Evolutionary conservation across 2,329 filamentous ascomycete species (phyloP).

Genomic region (Sporothrix variecibatus): DNA sequence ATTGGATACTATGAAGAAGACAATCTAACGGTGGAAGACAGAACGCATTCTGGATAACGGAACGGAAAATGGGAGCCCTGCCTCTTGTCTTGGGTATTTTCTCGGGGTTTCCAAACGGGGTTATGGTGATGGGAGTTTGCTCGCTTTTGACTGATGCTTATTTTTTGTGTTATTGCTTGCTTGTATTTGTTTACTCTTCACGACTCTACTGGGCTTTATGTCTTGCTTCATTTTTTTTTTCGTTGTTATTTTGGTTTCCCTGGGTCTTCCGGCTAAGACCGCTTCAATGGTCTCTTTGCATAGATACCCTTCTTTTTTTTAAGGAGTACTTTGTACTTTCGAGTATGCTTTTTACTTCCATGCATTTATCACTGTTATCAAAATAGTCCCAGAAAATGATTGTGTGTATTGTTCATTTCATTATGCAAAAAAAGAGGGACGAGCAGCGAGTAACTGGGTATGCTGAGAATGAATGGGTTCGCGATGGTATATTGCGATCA

Average conservation of each 20-base stretch:
- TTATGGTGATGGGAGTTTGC: background rate
- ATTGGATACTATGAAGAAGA: background rate
- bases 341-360: background rate
- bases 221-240: background rate
- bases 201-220: background rate
- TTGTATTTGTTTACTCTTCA: background rate
- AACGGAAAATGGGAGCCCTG: background rate
- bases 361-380: background rate
- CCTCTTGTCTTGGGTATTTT: background rate
- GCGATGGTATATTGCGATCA: background rate
- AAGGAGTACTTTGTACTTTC: background rate
- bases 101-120: background rate
- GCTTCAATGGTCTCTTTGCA: conserved; percentile 27
- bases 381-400: background rate
- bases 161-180: background rate
- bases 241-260: background rate
- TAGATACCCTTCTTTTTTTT: conserved; percentile 28
- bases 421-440: conserved; percentile 8
- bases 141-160: background rate
- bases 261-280: conserved; percentile 26
- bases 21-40: background rate
- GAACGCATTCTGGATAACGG: background rate
- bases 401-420: conserved; percentile 2
- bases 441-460: no score
- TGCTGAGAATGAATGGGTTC: background rate